Evolutionary conservation across 306 rosid genomes (phyloP).

Genomic region (Senna tora): DNA sequence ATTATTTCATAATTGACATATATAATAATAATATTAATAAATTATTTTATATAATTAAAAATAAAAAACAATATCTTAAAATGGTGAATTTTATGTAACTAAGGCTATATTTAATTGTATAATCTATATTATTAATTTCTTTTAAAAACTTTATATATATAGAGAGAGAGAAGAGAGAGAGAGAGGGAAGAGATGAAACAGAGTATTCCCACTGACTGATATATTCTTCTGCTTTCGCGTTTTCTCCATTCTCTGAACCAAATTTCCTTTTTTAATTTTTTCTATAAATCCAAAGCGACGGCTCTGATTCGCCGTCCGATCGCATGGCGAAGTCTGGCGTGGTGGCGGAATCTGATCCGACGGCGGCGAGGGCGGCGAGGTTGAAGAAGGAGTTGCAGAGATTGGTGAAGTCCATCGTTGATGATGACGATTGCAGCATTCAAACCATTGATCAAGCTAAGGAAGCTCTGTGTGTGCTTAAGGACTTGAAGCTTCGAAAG

Average conservation of each 20-base stretch:
- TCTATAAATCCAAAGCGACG: neutral
- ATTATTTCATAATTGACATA: no score
- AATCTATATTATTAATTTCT: no score
- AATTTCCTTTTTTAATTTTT: neutral
- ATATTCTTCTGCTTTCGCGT: slow-evolving; percentile 23
- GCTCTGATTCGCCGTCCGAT: slow-evolving; percentile 3
- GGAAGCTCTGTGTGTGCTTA: slow-evolving; percentile 47
- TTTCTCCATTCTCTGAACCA: slow-evolving; percentile 28
- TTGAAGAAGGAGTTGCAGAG: slow-evolving; percentile 68
- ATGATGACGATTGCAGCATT: slow-evolving; percentile 55
- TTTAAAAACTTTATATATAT: neutral
- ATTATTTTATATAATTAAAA: no score
- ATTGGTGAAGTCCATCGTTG: slow-evolving; percentile 50
- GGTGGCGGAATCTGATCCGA: slow-evolving; percentile 49
- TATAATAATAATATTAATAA: no score
- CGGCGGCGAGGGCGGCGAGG: slow-evolving; percentile 46
- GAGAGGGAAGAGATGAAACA: slow-evolving; percentile 17
- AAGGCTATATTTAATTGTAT: no score
- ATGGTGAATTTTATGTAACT: no score
- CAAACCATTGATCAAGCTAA: slow-evolving; percentile 59
- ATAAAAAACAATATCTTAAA: no score
- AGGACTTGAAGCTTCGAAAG: slow-evolving; percentile 48
- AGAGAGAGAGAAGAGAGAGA: neutral
- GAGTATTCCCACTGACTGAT: slow-evolving; percentile 31
- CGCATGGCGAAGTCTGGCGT: slow-evolving; percentile 62